Evolutionary conservation across 352 stramenopile genomes (phyloP), one percentile per base, ranked within the genome.

Genomic region (Phytopythium kandeliae): DNA sequence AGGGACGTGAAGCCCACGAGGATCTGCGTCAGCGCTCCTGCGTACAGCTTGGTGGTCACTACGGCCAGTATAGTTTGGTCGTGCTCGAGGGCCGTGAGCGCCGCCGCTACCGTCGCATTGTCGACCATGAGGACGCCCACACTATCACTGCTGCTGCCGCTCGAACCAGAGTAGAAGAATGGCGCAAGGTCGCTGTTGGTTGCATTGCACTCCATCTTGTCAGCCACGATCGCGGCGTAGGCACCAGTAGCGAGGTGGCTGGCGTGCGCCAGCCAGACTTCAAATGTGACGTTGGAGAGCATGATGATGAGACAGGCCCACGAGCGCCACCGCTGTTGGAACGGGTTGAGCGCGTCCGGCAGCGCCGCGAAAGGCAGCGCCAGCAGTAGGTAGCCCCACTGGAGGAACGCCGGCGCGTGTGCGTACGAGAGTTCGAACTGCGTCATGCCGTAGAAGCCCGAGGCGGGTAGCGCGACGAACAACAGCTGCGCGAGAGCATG

Each of bases 291-390:
- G 55, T 88, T 86, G 58, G 85, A 90, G 13, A 87, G 57, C 35
- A 92, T 82, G 51, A 92, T 75, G 51, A 90, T 78, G 38, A 78
- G 54, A 47, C 81, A 89, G 4, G 85, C 68, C 78, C 78, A 90
- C 33, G 73, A 69, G 17, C 81, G 77, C 78, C 78, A 92, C 50
- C 73, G 68, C 33, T 69, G 75, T 62, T 91, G 80, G 53, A 86
- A 89, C 50, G 77, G 79, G 55, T 90, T 92, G 16, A 57, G 55
- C 35, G 74, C 66, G 34, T 63, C 73, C 10, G 81, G 80, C 25
- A 95, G 49, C n/a, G 65, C 59, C 45, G 79, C 81, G 48, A 95
- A 95, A 19, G 85, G 85, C 15, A 95, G 25, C 4, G 81, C 80
- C 9, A 85, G 57, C 1, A 70, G 51, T 26, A 92, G 65, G 46